These are phyloP conservation scores for Phascolomyces articulosus DNA, from an alignment of 371 early-diverging fungal species.

Conservation along the genomic window DNA sequence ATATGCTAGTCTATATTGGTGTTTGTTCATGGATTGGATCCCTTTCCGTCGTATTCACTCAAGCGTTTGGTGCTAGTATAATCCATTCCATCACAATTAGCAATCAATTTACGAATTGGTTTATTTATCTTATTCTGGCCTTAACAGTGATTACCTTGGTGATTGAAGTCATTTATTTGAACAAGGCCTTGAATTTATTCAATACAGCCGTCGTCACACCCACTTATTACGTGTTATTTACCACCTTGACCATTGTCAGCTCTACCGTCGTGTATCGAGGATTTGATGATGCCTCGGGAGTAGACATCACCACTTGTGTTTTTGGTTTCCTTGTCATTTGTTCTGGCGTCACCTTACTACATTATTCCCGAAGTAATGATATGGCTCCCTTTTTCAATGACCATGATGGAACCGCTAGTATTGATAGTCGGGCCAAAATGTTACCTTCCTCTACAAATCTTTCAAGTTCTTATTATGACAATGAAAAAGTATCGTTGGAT, in stretches of 20 bases:
- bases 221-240: constrained; percentile 94
- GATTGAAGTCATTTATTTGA: constrained; percentile 93
- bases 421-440: constrained; percentile 22
- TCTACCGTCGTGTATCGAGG: constrained; percentile 89
- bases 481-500: constrained; percentile 23
- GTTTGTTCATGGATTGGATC: constrained; percentile 92
- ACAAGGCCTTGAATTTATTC: constrained; percentile 94
- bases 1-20: constrained; percentile 85
- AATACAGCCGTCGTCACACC: constrained; percentile 91
- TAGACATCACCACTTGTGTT: constrained; percentile 82
- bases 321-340: constrained; percentile 91
- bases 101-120: constrained; percentile 89
- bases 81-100: constrained; percentile 82
- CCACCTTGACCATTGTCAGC: constrained; percentile 89
- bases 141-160: constrained; percentile 79
- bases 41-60: constrained; percentile 92
- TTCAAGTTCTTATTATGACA: constrained; percentile 21
- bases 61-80: constrained; percentile 90
- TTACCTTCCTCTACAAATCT: constrained; percentile 27
- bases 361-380: constrained; percentile 27
- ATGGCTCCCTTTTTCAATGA: not conserved
- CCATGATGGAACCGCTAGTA: constrained; percentile 30
- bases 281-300: constrained; percentile 77
- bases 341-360: constrained; percentile 48
- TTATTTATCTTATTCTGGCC: constrained; percentile 81